Base-by-base conservation (phyloP, 2,329 filamentous ascomycete species). In the Fusarium torulosum region DNA sequence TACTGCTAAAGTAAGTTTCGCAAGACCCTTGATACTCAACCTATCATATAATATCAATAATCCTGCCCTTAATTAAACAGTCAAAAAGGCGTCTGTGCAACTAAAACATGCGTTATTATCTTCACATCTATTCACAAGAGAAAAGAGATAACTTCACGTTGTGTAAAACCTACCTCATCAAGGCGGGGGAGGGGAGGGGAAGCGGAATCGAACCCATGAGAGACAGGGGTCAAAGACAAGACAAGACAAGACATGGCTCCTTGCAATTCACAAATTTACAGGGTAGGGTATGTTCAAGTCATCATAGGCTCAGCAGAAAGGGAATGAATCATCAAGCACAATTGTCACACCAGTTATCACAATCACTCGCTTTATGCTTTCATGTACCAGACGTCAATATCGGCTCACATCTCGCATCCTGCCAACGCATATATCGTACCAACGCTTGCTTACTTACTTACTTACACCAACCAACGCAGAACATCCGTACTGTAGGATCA, bases 181-280 rank as follows among this genome's bases (percentile, higher is more conserved):
- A 59, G 37, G 62, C 45, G 54, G 62, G 54, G 54, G 54, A 61
- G 62, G 54, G 54, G 54, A 61, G 60, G 60, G 60, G 45, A 52
- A 20, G 21, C 33, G 29, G 51, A 53, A 17, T 38, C 23, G 14
- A 25, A 43, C 33, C 43, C 33, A 54, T 59, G 47, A 50, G 40
- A 43, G 55, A 55, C 62, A 66, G 49, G 62, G 63, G 51, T 42
- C 41, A 43, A 45, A 19, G 35, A 37, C 35, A 19, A 29, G 27
- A 29, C 27, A 29, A 29, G 3, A 29, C 27, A 29, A 29, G 27
- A 29, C 27, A 29, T 4, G 27, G 27, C 27, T 29, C 27, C 27
- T 29, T 29, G 27, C 10, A 29, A 29, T 29, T 13, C 27, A 11
- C 27, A 29, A 37, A 10, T 37, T 37, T 37, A n/a, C 35, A 37